Percentiles rank a stretch among this genome's conserved stretches.
Conservation (phyloP, 2,329 filamentous ascomycete genomes). For the Trichoderma cornu-damae region DNA sequence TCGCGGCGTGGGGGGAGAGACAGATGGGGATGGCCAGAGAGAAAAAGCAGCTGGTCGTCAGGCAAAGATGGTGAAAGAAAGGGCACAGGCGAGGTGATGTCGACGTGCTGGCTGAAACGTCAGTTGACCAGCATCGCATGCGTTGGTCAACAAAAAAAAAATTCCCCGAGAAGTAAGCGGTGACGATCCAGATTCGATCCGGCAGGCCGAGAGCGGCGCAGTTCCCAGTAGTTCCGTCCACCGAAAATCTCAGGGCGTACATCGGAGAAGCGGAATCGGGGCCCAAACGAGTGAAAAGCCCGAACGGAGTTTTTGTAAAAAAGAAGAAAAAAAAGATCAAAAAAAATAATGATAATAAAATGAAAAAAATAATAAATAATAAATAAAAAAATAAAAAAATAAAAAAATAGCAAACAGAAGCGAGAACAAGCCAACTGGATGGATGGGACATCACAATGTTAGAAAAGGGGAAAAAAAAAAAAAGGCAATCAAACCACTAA, state of each 20-base stretch:
- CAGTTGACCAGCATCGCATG: too few relatives aligned
- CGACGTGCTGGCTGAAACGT: too few relatives aligned
- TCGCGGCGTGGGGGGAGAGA: not conserved
- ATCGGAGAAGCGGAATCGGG: slow-evolving; percentile 15
- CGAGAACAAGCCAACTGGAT: too few relatives aligned
- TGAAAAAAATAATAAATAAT: too few relatives aligned
- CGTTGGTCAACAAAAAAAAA: slow-evolving; percentile 9
- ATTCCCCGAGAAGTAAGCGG: not conserved
- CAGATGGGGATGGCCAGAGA: too few relatives aligned
- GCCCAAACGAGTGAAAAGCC: too few relatives aligned
- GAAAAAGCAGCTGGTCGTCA: too few relatives aligned
- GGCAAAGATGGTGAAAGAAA: too few relatives aligned
- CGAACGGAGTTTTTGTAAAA: too few relatives aligned
- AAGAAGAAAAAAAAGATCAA: not conserved
- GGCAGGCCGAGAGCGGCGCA: slow-evolving; percentile 1
- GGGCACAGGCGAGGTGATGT: too few relatives aligned
- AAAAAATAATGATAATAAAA: not conserved
- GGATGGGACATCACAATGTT: not conserved
- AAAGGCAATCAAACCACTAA: slow-evolving; percentile 7
- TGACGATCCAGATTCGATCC: slow-evolving; percentile 7
- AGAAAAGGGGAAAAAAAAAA: not conserved
- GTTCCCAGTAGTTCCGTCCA: not conserved
- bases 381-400: not conserved
- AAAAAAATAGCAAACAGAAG: not conserved
- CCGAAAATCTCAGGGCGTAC: slow-evolving; percentile 1